These are phyloP conservation scores for Poa annua DNA, from an alignment of 176 grass and related monocot genomes.

Conservation along the genomic window DNA sequence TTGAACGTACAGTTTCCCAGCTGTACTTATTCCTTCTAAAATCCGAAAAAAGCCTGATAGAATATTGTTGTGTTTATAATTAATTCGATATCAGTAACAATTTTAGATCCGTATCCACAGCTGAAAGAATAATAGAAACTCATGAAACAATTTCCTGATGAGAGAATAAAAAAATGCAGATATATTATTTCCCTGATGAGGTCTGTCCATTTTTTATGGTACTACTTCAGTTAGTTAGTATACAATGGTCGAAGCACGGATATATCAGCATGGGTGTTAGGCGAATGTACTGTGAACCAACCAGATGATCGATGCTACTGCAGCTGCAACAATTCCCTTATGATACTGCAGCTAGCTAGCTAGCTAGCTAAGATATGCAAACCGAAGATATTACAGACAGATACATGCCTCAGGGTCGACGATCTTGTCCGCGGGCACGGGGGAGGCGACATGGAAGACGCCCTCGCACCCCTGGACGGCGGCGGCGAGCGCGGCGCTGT, in stretches of 20 bases:
- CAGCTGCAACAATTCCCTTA: background rate
- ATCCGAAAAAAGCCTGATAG: background rate
- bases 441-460: conserved; percentile 58
- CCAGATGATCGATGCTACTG: background rate
- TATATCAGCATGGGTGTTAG: background rate
- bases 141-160: background rate
- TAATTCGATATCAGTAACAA: background rate
- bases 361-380: background rate
- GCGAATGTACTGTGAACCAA: background rate
- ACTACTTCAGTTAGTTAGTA: background rate
- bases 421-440: conserved; percentile 33
- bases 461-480: conserved; percentile 56
- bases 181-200: background rate
- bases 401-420: background rate
- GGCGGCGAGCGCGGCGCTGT: conserved; percentile 32
- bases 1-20: background rate
- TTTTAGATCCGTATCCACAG: background rate
- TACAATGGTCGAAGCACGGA: background rate
- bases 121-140: no score
- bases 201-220: no score
- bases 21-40: background rate
- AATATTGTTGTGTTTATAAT: background rate
- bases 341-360: background rate
- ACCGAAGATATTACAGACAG: background rate
- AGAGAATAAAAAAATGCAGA: no score